Percentiles rank a stretch among this genome's conserved stretches.
phyloP scores from a whole-genome alignment of 1,284 basidiomycete species.

The Cutaneotrichosporon daszewskae region DNA sequence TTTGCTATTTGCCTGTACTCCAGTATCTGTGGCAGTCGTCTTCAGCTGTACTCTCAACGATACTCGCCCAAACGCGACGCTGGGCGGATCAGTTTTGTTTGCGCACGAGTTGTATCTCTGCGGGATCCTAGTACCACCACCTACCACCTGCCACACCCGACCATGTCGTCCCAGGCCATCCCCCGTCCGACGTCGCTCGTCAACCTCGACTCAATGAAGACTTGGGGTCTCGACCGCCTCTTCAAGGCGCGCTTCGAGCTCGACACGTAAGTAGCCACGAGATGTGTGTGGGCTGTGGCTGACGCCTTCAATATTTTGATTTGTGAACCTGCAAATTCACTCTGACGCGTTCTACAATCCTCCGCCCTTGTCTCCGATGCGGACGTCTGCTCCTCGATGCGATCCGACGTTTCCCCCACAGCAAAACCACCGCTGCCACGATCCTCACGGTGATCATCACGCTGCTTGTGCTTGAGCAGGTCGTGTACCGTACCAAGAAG shows the following conservation, averaged over 20 bases:
- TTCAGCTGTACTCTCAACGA: neutral
- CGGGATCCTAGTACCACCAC: no score
- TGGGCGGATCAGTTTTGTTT: no score
- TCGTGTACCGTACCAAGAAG: slow-evolving; percentile 81
- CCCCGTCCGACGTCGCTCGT: slow-evolving; percentile 35
- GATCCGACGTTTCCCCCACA: slow-evolving; percentile 7
- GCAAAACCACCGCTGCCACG: slow-evolving; percentile 43
- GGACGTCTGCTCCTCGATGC: neutral
- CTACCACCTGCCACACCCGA: no score
- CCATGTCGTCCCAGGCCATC: slow-evolving; percentile 33
- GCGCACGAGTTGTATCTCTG: no score
- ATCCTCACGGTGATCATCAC: slow-evolving; percentile 40
- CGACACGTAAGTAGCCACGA: slow-evolving; percentile 33
- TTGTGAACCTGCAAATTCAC: no score
- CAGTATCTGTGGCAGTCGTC: neutral
- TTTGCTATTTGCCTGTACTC: neutral
- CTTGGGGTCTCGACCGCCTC: slow-evolving; percentile 41
- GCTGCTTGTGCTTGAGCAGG: slow-evolving; percentile 54
- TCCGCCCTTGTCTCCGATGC: no score
- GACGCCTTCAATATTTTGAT: neutral
- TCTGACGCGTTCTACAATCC: no score
- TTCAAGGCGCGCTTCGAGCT: slow-evolving; percentile 35
- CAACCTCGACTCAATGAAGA: slow-evolving; percentile 34
- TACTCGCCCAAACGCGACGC: no score
- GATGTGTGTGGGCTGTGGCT: neutral